A percentile compares a stretch with the other conserved stretches of the same genome.
phyloP scores from a whole-genome alignment of 2,329 filamentous ascomycete species.

The Hansfordia pulvinata region DNA sequence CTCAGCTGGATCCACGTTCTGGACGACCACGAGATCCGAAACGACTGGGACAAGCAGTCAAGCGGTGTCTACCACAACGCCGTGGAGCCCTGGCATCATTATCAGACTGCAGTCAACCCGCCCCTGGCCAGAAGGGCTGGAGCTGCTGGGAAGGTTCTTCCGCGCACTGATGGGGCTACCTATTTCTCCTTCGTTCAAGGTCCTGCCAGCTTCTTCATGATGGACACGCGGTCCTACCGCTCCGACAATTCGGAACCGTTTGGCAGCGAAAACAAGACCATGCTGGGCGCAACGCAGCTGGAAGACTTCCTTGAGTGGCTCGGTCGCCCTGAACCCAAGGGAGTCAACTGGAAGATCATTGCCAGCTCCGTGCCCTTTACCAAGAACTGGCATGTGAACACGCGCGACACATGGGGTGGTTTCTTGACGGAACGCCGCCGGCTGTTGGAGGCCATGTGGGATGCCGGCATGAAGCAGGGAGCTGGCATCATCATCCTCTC shows the following conservation, averaged over 20 bases:
- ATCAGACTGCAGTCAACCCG: slow-evolving; percentile 77
- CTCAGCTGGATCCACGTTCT: slow-evolving; percentile 97
- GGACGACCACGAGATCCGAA: slow-evolving; percentile 92
- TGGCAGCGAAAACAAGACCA: slow-evolving; percentile 59
- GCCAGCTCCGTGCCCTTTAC: slow-evolving; percentile 89
- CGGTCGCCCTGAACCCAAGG: slow-evolving; percentile 53
- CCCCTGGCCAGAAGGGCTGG: slow-evolving; percentile 44
- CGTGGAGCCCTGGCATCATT: slow-evolving; percentile 73
- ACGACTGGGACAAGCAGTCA: slow-evolving; percentile 79
- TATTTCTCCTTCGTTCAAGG: slow-evolving; percentile 88
- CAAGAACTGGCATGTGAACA: slow-evolving; percentile 90
- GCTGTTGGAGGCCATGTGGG: slow-evolving; percentile 88
- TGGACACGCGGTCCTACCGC: slow-evolving; percentile 83
- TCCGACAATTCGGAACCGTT: slow-evolving; percentile 50
- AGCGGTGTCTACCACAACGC: slow-evolving; percentile 70
- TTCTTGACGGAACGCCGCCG: slow-evolving; percentile 68
- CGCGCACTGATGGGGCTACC: slow-evolving; percentile 42
- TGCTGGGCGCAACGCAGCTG: slow-evolving; percentile 73
- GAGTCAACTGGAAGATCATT: slow-evolving; percentile 87
- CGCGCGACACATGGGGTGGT: slow-evolving; percentile 85
- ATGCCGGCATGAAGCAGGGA: slow-evolving; percentile 56
- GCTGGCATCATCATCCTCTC: slow-evolving; percentile 73
- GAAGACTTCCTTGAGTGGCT: slow-evolving; percentile 70
- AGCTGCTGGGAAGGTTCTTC: slow-evolving; percentile 17
- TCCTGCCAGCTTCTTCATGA: slow-evolving; percentile 85